Evolutionary conservation across 2,329 filamentous ascomycete species (phyloP), one percentile per base, ranked within the genome.

Genomic region (Colletotrichum filicis): DNA sequence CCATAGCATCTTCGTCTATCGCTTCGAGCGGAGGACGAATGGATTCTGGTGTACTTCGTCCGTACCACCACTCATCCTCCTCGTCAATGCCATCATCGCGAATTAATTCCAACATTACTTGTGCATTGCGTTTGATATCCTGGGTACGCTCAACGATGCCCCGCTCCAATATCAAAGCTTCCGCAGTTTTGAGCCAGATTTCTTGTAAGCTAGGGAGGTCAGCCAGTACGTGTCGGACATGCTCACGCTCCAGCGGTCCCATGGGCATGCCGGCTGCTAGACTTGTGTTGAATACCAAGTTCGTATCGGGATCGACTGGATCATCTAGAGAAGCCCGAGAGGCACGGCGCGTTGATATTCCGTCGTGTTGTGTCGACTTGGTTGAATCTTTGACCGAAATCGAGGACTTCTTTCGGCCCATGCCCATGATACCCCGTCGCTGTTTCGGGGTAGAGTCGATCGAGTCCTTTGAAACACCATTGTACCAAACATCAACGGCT

Each of bases 41-140:
- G n/a, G 87, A 88, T 37, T 88, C 87, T n/a, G 87, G 85, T 2
- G 86, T 85, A 42, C 81, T 82, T 64, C 85, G 85, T 58, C 89
- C 89, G 76, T 91, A 91, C 83, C 87, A 87, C 89, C 90, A 92
- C 75, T 91, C 87, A 74, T 92, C 90, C 78, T 91, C 87, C 68
- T 90, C 87, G 24, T 87, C 87, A 24, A 87, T 81, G 22, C 88
- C 89, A 67, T 91, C 88, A 73, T 92, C 90, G 61, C 87, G 86
- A 75, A 92, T 92, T n/a, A 92, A 82, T 73, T 92, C 89, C 67
- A 92, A 81, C 81, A 92, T 86, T 28, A 92, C 87, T 74, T 90
- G 86, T 14, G 87, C 88, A 68, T 92, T 92, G 53, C 90, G 86
- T 78, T 90, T 91, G 75, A 92, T 92, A 73, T 92, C 89, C 71